phyloP scores from a whole-genome alignment of 352 stramenopile genomes.

The Pythium plurisporium region DNA sequence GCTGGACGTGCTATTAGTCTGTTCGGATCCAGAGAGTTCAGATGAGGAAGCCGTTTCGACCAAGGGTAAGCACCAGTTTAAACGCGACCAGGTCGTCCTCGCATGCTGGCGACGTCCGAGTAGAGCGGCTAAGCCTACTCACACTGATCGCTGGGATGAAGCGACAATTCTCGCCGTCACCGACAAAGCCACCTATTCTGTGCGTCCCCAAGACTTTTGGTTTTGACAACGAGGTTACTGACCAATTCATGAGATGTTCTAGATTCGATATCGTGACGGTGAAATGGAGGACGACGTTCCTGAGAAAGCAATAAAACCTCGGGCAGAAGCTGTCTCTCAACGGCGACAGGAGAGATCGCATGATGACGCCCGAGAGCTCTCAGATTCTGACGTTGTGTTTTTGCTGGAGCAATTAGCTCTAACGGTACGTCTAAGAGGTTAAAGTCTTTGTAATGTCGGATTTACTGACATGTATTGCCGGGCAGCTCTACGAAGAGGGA shows the following conservation, averaged over 20 bases:
- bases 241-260: too few species aligned
- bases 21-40: constrained; percentile 7
- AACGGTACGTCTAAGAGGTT: too few species aligned
- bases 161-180: constrained; percentile 3
- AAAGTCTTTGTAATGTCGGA: too few species aligned
- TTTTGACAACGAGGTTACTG: too few species aligned
- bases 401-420: constrained; percentile 63
- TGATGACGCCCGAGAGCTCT: background rate
- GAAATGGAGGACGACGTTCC: constrained; percentile 54
- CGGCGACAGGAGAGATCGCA: background rate
- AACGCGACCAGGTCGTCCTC: constrained; percentile 3
- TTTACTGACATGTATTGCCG: background rate
- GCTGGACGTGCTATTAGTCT: background rate
- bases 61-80: background rate
- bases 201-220: too few species aligned
- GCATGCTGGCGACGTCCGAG: constrained; percentile 13
- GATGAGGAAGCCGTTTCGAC: background rate
- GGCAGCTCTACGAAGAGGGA: constrained; percentile 57
- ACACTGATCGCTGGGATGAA: constrained; percentile 11
- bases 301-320: constrained; percentile 24
- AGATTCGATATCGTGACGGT: constrained; percentile 52
- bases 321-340: background rate
- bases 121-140: background rate
- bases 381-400: constrained; percentile 34
- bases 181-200: constrained; percentile 6